Percentiles rank a stretch among this genome's conserved stretches.
phyloP scores from a whole-genome alignment of 805 yeast species.

The Yamadazyma laniorum region DNA sequence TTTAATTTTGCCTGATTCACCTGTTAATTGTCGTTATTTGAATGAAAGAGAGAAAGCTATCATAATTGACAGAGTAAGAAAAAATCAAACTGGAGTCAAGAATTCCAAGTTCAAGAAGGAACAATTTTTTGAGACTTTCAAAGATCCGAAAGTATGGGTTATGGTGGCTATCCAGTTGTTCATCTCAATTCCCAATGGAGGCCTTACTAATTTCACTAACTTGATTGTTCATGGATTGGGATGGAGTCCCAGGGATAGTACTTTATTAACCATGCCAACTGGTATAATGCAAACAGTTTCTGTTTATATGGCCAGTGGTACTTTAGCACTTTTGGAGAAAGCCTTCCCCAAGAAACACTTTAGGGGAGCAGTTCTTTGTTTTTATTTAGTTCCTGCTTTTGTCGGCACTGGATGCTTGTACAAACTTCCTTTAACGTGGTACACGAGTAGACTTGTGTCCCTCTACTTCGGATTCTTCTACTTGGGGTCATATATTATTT shows the following conservation, averaged over 20 bases:
- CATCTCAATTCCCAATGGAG: constrained; percentile 33
- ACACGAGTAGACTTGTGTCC: constrained; percentile 8
- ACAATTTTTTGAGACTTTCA: constrained; percentile 35
- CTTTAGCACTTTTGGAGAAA: constrained; percentile 8
- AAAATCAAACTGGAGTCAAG: constrained; percentile 42
- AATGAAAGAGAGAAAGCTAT: constrained; percentile 30
- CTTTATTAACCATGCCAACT: constrained; percentile 8
- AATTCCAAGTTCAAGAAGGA: constrained; percentile 32
- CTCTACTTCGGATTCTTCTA: constrained; percentile 11
- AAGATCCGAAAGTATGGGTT: constrained; percentile 34
- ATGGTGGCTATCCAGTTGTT: constrained; percentile 26
- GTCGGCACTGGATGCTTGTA: constrained; percentile 10
- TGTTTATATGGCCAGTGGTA: constrained; percentile 6
- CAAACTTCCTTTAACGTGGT: constrained; percentile 6
- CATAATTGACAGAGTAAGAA: constrained; percentile 30
- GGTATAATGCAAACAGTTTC: constrained; percentile 10
- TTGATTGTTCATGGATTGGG: constrained; percentile 19
- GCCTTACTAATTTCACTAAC: constrained; percentile 32
- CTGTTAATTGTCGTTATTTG: constrained; percentile 35
- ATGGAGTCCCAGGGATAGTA: constrained; percentile 8
- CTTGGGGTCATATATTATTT: constrained; percentile 8
- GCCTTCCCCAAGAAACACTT: constrained; percentile 13
- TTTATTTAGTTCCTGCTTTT: constrained; percentile 8
- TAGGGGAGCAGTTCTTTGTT: constrained; percentile 8
- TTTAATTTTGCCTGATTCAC: constrained; percentile 41